Evolutionary conservation across 1,284 basidiomycete genomes (phyloP), one percentile per base, ranked within the genome.

Genomic region (Inonotus obliquus): DNA sequence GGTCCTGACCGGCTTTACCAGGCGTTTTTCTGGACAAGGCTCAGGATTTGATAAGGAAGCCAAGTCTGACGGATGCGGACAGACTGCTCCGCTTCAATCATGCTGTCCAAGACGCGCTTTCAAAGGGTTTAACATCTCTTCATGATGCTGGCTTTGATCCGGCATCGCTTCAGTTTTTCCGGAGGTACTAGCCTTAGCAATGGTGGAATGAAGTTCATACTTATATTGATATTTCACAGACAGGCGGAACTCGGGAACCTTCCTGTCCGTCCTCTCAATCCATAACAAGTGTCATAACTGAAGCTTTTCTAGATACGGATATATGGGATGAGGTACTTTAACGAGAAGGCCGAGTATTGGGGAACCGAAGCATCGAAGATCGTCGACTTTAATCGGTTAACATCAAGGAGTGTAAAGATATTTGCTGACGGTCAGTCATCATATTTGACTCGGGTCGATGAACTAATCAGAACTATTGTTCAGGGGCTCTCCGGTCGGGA

Each of bases 401-500:
- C 79, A 27, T 81, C 88, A 17, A 85, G 91, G 29, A 90, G 91
- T 62, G 87, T 96, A 66, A 98, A 97, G 74, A 86, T 97, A 11
- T 94, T 96, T 72, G 89, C 89, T 17, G 92, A 94, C 73, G 91
- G 89, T 86, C 71, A 66, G 71, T 60, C 59, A 38, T 51, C 51
- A 41, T 19, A 32, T 2, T 32, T 51, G 32, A 10, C 48, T 11
- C 32, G 14, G 17, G 19, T 37, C 10, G 39, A 66, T 23, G 54
- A 39, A 38, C 58, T 62, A 60, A 25, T 63, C 54, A 3, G 23
- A 49, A 37, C 59, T n/a, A 63, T 29, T 53, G 60, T n/a, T 60
- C 72, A 87, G 91, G 92, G 64, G 95, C 94, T 35, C 76, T 97
- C n/a, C 84, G 94, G 32, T 90, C 89, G 13, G 91, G 93, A 68